Percentiles rank a stretch among this genome's conserved stretches.
Conservation (phyloP, 495 filamentous ascomycete species). For the Parathielavia hyrcaniae region DNA sequence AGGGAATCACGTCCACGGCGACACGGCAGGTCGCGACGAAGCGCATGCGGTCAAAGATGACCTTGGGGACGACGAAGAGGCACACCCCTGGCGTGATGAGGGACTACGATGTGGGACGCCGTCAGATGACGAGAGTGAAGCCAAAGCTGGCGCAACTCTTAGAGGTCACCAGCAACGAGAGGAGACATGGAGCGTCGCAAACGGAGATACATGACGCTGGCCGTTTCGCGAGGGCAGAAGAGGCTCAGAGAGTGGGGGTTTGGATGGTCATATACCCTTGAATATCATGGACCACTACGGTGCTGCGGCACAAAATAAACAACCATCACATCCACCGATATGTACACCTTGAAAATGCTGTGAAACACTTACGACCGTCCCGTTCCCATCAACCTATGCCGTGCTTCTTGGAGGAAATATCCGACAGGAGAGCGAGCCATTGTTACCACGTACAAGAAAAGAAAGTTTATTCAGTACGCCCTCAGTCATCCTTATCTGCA, state of each 20-base stretch:
- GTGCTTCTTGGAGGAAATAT: not conserved
- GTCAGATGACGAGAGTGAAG: slow-evolving; percentile 10
- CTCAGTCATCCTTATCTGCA: slow-evolving; percentile 46
- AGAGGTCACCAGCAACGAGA: slow-evolving; percentile 16
- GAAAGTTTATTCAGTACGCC: not conserved
- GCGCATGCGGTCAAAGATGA: slow-evolving; percentile 18
- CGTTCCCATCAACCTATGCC: not conserved
- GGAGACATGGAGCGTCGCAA: slow-evolving; percentile 20
- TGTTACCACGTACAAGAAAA: slow-evolving; percentile 7
- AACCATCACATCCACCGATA: not conserved
- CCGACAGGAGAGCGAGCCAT: not conserved
- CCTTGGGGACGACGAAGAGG: slow-evolving; percentile 21
- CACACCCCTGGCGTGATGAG: slow-evolving; percentile 33
- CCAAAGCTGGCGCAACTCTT: slow-evolving; percentile 15
- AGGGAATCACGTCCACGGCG: slow-evolving; percentile 13
- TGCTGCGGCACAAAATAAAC: not conserved
- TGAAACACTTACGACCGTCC: slow-evolving; percentile 1
- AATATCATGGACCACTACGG: not conserved
- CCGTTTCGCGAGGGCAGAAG: not conserved
- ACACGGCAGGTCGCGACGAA: slow-evolving; percentile 19
- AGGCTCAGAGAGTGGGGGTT: not conserved
- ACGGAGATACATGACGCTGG: slow-evolving; percentile 5
- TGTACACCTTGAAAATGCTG: slow-evolving; percentile 7
- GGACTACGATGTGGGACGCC: slow-evolving; percentile 16
- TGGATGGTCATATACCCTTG: slow-evolving; percentile 1